phyloP scores from a whole-genome alignment of 2,329 filamentous ascomycete genomes.

The Neophaeococcomyces aloes region DNA sequence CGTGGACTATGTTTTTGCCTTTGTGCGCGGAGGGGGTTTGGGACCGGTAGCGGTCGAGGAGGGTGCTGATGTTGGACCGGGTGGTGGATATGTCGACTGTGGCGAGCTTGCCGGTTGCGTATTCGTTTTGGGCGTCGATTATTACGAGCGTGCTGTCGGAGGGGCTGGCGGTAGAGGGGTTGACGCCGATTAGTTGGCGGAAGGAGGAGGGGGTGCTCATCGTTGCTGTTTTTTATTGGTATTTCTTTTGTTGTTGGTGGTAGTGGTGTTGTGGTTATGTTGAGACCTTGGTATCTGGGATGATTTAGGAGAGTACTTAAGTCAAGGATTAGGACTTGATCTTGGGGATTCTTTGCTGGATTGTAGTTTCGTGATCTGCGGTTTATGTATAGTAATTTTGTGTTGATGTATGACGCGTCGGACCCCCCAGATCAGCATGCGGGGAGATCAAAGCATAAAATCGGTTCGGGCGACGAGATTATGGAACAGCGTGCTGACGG shows the following conservation, averaged over 20 bases:
- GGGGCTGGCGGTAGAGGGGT: slow-evolving; percentile 46
- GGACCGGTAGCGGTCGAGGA: slow-evolving; percentile 51
- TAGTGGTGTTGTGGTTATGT: too few relatives aligned
- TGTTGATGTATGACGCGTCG: background rate
- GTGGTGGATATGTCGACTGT: slow-evolving; percentile 45
- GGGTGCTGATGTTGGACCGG: slow-evolving; percentile 45
- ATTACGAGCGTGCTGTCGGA: slow-evolving; percentile 54
- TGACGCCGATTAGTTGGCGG: slow-evolving; percentile 45
- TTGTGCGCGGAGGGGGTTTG: slow-evolving; percentile 15
- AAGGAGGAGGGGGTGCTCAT: slow-evolving; percentile 24
- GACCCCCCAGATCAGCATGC: background rate
- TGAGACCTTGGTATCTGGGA: too few relatives aligned
- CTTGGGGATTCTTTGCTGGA: too few relatives aligned
- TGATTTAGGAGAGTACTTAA: too few relatives aligned
- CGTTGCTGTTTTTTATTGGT: background rate
- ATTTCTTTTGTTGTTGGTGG: background rate
- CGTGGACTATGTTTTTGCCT: slow-evolving; percentile 46
- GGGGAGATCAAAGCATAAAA: background rate
- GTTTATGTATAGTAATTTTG: background rate
- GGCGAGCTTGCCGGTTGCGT: slow-evolving; percentile 46
- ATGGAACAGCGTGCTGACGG: background rate
- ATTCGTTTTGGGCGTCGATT: slow-evolving; percentile 63
- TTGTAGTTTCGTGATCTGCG: background rate
- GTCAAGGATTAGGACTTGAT: too few relatives aligned
- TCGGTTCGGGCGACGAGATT: background rate